phyloP scores from a whole-genome alignment of 176 grass and related monocot species.

The Avena eriantha region DNA sequence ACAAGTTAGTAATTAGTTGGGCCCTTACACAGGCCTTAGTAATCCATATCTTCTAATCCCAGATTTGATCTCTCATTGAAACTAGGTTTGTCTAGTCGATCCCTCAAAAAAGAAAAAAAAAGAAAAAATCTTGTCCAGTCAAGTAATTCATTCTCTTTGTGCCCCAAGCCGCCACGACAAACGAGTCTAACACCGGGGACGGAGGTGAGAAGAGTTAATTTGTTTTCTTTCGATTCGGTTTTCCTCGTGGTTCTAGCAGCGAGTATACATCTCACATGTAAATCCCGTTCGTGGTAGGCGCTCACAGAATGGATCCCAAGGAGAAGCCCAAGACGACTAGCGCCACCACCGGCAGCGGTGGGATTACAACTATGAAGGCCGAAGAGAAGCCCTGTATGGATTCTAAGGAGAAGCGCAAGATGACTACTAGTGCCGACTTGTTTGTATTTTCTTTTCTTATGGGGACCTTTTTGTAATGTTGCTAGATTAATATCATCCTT shows the following conservation, averaged over 20 bases:
- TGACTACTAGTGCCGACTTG: neutral
- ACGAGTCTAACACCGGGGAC: neutral
- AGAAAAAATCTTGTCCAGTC: no score
- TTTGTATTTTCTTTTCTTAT: no score
- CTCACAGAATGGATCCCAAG: conserved; percentile 38
- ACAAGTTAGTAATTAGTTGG: no score
- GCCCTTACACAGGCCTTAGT: no score
- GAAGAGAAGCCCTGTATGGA: no score
- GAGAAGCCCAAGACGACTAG: conserved; percentile 25
- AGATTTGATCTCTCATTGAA: no score
- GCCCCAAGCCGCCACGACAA: neutral
- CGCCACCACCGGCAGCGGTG: neutral
- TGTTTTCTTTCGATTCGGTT: neutral
- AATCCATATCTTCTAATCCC: no score
- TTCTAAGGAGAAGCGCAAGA: no score
- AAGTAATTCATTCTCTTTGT: neutral
- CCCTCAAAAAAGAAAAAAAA: no score
- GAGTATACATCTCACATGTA: neutral
- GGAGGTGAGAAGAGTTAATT: neutral
- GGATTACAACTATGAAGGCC: neutral
- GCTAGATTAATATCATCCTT: no score
- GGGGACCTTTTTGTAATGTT: no score
- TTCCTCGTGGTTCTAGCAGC: neutral
- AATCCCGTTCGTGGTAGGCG: conserved; percentile 4
- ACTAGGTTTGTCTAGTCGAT: no score